Evolutionary conservation across 352 stramenopile species (phyloP), one percentile per base, ranked within the genome.

Genomic region (Phytophthora gonapodyides): DNA sequence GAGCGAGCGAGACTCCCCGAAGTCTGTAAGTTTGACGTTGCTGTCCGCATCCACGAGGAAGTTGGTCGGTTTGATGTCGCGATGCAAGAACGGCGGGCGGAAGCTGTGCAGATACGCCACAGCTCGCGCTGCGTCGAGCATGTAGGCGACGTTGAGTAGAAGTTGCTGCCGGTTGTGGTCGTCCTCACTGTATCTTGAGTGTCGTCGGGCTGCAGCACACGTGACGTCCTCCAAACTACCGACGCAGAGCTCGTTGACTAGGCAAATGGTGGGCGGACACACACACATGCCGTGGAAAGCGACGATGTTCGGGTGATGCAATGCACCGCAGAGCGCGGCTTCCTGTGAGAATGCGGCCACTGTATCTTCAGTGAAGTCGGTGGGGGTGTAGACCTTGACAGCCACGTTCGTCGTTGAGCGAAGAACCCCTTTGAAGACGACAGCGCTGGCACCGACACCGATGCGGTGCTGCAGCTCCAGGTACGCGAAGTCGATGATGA

Each of bases 41-140:
- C 61, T 69, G 27, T 88, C 65, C 1, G 56, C 56, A 64, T 89
- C 80, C 11, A 94, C 71, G 1, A 93, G 65, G 52, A 92, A 93
- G 64, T 91, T 94, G 30, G 63, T 69, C 0, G 83, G 81, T 30
- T 91, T 91, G 57, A 94, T 89, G 57, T 93, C 83, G 5, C 84
- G 81, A 36, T 93, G 83, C 11, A 94, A 50, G 63, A 94, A 91
- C 5, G 80, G 66, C 13, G 82, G 82, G 0, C 71, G 72, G 57
- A 91, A 91, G 63, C 78, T 90, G 67, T 93, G 84, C 40, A 92
- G 62, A 44, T 92, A 93, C 1, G 82, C 82, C 0, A 92, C 76
- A 7, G 81, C 74, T 13, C 84, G 74, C 1, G 83, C 76, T 6
- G 82, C 82, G 30, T 89, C 81, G n/a, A 87, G 48, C 69, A 89